These are phyloP conservation scores for Pseudozyma pruni DNA, from an alignment of 1,284 basidiomycete species.

Conservation along the genomic window DNA sequence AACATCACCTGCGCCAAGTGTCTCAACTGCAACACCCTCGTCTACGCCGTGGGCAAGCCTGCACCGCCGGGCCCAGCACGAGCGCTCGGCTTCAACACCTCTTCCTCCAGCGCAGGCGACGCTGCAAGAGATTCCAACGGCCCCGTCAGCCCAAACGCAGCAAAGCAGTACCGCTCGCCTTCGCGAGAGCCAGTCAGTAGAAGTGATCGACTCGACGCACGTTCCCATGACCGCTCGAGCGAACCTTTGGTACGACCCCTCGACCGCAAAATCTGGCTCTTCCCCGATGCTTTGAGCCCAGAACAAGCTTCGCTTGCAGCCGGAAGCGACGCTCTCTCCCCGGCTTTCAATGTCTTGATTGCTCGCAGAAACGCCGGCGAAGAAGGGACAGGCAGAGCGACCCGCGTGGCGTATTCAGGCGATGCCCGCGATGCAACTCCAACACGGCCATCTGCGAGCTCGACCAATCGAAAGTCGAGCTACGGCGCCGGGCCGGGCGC, in stretches of 20 bases:
- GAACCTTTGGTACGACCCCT: slow-evolving; percentile 42
- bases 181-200: slow-evolving; percentile 16
- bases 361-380: slow-evolving; percentile 6
- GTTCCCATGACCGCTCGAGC: slow-evolving; percentile 31
- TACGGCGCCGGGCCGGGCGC: slow-evolving; percentile 15
- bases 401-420: background rate
- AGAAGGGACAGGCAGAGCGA: background rate
- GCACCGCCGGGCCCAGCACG: slow-evolving; percentile 43
- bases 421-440: slow-evolving; percentile 30
- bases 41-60: slow-evolving; percentile 43
- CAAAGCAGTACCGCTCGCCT: slow-evolving; percentile 28
- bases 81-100: slow-evolving; percentile 40
- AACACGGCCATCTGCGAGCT: slow-evolving; percentile 17
- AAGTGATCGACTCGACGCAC: slow-evolving; percentile 6
- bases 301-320: slow-evolving; percentile 28
- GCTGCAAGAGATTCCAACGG: slow-evolving; percentile 6
- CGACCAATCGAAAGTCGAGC: slow-evolving; percentile 20
- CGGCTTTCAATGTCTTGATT: slow-evolving; percentile 41
- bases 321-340: slow-evolving; percentile 36
- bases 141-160: slow-evolving; percentile 18
- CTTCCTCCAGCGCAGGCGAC: slow-evolving; percentile 16
- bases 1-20: slow-evolving; percentile 45
- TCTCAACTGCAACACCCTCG: slow-evolving; percentile 44
- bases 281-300: slow-evolving; percentile 37
- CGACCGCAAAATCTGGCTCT: slow-evolving; percentile 48